Conservation (phyloP, 78 protist genomes). For the Monocercomonoides exilis region DNA sequence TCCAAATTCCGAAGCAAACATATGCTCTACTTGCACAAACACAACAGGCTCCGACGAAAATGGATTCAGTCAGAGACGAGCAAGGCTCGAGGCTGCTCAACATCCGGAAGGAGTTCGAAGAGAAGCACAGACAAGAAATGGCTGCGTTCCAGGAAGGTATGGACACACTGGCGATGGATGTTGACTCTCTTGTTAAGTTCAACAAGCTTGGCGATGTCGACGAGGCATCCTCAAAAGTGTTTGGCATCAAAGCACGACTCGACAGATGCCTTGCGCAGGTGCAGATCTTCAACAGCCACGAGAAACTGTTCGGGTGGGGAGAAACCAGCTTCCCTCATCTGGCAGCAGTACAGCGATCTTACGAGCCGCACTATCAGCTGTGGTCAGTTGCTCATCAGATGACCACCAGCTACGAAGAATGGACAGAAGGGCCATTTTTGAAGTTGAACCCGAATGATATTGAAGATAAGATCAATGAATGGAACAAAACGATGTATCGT, state of each 20-base stretch:
- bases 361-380: background rate
- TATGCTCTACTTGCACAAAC: background rate
- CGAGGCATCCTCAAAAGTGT: background rate
- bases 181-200: background rate
- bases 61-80: background rate
- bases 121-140: background rate
- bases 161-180: background rate
- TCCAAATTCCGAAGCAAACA: background rate
- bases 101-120: background rate
- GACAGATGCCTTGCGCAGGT: background rate
- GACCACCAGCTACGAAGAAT: background rate
- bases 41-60: background rate
- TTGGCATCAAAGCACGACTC: background rate
- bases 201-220: background rate
- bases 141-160: background rate
- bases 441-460: background rate
- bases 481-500: background rate
- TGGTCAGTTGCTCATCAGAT: constrained; percentile 9
- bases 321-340: background rate
- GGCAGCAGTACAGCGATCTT: background rate
- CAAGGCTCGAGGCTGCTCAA: background rate
- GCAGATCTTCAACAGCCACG: constrained; percentile 12
- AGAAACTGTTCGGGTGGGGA: constrained; percentile 6
- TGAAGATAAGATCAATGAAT: background rate
- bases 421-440: constrained; percentile 13